A percentile compares a stretch with the other conserved stretches of the same genome.
phyloP scores from a whole-genome alignment of 2,329 filamentous ascomycete genomes.

The Amylocarpus encephaloides region DNA sequence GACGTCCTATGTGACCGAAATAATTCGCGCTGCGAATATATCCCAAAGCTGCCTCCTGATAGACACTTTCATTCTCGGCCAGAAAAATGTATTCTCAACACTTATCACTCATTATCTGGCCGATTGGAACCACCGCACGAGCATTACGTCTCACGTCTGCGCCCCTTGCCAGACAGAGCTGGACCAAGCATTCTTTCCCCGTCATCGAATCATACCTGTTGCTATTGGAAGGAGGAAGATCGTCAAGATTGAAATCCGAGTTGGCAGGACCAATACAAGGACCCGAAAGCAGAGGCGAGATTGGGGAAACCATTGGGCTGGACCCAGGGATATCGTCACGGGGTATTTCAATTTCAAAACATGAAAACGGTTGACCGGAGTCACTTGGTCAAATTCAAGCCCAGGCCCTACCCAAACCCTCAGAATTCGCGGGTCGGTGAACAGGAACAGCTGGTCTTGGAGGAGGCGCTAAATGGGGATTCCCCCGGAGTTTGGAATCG shows the following conservation, averaged over 20 bases:
- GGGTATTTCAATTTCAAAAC: no score
- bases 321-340: no score
- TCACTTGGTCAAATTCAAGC: no score
- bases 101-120: not conserved
- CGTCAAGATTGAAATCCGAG: not conserved
- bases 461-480: no score
- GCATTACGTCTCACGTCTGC: constrained; percentile 7
- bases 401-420: no score
- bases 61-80: not conserved
- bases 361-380: no score
- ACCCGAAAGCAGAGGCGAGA: not conserved
- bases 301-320: not conserved
- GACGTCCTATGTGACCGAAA: not conserved
- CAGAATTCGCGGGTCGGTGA: no score
- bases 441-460: no score
- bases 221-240: constrained; percentile 5
- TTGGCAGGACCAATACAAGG: not conserved
- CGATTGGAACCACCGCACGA: not conserved
- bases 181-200: constrained; percentile 3
- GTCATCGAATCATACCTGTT: constrained; percentile 2
- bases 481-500: no score
- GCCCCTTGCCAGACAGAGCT: not conserved
- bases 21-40: not conserved
- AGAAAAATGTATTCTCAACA: not conserved
- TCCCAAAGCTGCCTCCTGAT: not conserved